Conservation (phyloP, 1,284 basidiomycete genomes). For the Bjerkandera adusta region DNA sequence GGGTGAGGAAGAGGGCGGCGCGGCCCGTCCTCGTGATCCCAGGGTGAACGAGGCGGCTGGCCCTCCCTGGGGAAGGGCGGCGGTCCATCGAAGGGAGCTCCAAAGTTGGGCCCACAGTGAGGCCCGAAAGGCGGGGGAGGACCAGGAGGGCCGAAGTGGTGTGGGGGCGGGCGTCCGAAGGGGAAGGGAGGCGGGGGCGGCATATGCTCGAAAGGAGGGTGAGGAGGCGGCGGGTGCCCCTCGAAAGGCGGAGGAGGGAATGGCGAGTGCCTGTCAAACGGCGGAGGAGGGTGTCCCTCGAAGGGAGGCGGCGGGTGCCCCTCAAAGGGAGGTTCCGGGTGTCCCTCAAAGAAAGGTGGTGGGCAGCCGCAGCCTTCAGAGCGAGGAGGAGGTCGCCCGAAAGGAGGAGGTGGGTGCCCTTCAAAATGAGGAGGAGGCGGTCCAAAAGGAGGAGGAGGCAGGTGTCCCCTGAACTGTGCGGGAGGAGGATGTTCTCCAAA, state of each 20-base stretch:
- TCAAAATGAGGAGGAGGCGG: background rate
- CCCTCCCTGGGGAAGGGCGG: slow-evolving; percentile 2
- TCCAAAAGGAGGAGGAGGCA: background rate
- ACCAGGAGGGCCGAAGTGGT: background rate
- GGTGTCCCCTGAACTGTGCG: too few relatives aligned
- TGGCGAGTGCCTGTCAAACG: background rate
- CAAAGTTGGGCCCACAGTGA: background rate
- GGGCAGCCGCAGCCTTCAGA: background rate
- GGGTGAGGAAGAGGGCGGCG: slow-evolving; percentile 25
- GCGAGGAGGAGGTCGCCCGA: background rate
- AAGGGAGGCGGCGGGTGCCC: too few relatives aligned
- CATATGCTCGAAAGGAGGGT: too few relatives aligned
- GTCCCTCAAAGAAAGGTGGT: too few relatives aligned
- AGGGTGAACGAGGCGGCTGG: slow-evolving; percentile 5
- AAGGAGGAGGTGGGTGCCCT: background rate
- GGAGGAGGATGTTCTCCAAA: too few relatives aligned
- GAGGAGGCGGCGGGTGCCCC: too few relatives aligned
- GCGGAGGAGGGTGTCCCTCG: too few relatives aligned
- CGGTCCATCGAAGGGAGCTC: background rate
- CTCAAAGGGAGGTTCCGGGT: too few relatives aligned
- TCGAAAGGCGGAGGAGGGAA: too few relatives aligned
- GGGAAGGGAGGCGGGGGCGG: too few relatives aligned
- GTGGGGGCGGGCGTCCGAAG: too few relatives aligned
- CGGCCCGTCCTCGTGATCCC: slow-evolving; percentile 4
- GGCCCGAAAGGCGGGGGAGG: slow-evolving; percentile 1